A percentile compares a stretch with the other conserved stretches of the same genome.
Conservation (phyloP, 441 rosid genomes). For the Gossypium davidsonii region DNA sequence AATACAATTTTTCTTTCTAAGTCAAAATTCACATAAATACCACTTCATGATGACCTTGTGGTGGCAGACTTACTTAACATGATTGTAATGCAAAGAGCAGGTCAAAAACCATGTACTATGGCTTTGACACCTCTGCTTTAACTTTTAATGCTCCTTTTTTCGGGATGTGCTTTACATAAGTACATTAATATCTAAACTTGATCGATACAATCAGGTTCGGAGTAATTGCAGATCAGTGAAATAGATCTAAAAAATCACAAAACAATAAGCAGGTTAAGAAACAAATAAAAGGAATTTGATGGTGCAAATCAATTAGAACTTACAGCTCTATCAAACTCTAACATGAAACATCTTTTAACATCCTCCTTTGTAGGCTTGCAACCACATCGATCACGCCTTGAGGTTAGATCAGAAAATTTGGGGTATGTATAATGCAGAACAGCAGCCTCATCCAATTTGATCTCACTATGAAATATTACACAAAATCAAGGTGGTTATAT, state of each 20-base stretch:
- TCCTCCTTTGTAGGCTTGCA: constrained; percentile 7
- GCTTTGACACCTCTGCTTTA: not conserved
- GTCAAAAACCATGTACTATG: not conserved
- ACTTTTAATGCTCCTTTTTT: not conserved
- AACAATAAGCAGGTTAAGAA: not conserved
- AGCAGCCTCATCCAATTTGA: not conserved
- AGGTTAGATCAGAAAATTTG: constrained; percentile 4
- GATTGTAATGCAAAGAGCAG: not conserved
- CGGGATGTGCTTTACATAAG: not conserved
- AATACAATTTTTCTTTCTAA: not conserved
- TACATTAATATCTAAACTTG: not conserved
- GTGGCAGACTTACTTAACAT: not conserved
- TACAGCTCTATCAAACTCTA: constrained; percentile 3
- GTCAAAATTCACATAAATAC: not conserved
- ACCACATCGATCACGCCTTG: constrained; percentile 6
- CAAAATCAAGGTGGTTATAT: not conserved
- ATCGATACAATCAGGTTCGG: not conserved
- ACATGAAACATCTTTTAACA: constrained; percentile 2
- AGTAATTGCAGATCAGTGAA: not conserved
- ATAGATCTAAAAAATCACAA: not conserved
- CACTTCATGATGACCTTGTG: not conserved
- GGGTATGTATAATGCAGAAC: constrained; percentile 1
- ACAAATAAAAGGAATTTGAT: not conserved
- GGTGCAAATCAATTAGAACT: not conserved
- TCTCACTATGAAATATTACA: constrained; percentile 1